Conservation (phyloP, 2,329 filamentous ascomycete genomes). For the Knufia petricola region DNA sequence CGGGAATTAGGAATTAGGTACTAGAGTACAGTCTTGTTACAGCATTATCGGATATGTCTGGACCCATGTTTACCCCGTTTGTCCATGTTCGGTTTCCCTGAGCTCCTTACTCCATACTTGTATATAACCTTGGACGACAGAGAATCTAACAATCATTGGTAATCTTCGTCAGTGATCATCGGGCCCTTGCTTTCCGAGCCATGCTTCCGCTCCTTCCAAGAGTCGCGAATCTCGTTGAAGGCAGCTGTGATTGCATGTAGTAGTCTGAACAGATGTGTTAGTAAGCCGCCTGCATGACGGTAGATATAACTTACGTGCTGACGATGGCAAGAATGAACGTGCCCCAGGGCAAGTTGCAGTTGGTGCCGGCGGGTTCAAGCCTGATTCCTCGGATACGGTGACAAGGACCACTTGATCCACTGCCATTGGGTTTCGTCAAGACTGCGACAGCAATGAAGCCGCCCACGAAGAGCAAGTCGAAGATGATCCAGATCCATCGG, state of each 20-base stretch:
- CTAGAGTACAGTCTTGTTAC: too few species aligned
- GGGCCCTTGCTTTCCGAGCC: too few species aligned
- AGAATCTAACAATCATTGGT: constrained; percentile 13
- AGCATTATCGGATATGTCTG: too few species aligned
- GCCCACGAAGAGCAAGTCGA: constrained; percentile 34
- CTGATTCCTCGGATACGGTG: constrained; percentile 20
- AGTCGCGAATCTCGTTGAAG: constrained; percentile 29
- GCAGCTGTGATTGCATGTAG: constrained; percentile 36
- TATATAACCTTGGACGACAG: constrained; percentile 15
- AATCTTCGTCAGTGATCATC: too few species aligned
- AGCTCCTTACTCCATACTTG: constrained; percentile 4
- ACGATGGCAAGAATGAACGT: constrained; percentile 38
- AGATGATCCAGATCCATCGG: constrained; percentile 27
- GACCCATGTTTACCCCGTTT: too few species aligned
- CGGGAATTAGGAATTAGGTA: too few species aligned
- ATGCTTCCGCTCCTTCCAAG: background rate
- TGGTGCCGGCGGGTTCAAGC: constrained; percentile 12
- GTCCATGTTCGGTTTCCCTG: too few species aligned
- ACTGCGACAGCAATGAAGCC: constrained; percentile 38
- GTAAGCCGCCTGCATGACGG: background rate
- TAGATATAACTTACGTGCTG: constrained; percentile 33
- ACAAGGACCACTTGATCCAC: constrained; percentile 27
- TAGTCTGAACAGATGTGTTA: constrained; percentile 24
- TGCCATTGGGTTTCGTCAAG: constrained; percentile 31
- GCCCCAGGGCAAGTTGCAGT: constrained; percentile 35